phyloP scores from a whole-genome alignment of 495 filamentous ascomycete genomes.

The Hypoxylon rickii region DNA sequence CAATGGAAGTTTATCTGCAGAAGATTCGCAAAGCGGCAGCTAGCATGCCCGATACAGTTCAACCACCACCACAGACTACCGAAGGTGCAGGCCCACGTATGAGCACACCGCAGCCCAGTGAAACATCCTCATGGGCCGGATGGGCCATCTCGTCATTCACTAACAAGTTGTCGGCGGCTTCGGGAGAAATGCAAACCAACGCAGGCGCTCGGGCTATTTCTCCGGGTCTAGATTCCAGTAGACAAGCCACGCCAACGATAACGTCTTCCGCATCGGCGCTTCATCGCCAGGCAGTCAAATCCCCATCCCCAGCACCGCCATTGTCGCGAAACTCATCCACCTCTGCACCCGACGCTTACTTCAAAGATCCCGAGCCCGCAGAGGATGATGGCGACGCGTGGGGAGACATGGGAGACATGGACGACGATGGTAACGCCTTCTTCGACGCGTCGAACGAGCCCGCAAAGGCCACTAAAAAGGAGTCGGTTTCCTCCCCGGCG shows the following conservation, averaged over 20 bases:
- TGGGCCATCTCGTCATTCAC: conserved; percentile 99
- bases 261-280: conserved; percentile 56
- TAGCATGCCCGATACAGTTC: conserved; percentile 77
- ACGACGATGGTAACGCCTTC: conserved; percentile 59
- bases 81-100: conserved; percentile 65
- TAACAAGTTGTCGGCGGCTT: conserved; percentile 82
- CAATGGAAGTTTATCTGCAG: conserved; percentile 85
- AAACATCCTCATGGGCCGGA: conserved; percentile 78
- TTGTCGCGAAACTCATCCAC: conserved; percentile 49
- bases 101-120: conserved; percentile 66
- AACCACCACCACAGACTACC: conserved; percentile 54
- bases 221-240: conserved; percentile 22
- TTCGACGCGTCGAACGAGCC: conserved; percentile 43
- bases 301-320: conserved; percentile 47
- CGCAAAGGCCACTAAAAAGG: conserved; percentile 31
- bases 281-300: conserved; percentile 57
- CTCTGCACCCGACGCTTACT: conserved; percentile 48
- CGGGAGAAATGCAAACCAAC: conserved; percentile 73
- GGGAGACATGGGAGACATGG: conserved; percentile 68
- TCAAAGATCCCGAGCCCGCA: conserved; percentile 48
- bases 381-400: conserved; percentile 68
- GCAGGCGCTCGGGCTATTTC: conserved; percentile 33
- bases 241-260: conserved; percentile 38
- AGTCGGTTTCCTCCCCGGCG: conserved; percentile 34
- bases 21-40: conserved; percentile 76